Percentiles rank a stretch among this genome's conserved stretches.
Evolutionary conservation across 768 basidiomycete genomes (phyloP).

Genomic region (Boletus sp.): DNA sequence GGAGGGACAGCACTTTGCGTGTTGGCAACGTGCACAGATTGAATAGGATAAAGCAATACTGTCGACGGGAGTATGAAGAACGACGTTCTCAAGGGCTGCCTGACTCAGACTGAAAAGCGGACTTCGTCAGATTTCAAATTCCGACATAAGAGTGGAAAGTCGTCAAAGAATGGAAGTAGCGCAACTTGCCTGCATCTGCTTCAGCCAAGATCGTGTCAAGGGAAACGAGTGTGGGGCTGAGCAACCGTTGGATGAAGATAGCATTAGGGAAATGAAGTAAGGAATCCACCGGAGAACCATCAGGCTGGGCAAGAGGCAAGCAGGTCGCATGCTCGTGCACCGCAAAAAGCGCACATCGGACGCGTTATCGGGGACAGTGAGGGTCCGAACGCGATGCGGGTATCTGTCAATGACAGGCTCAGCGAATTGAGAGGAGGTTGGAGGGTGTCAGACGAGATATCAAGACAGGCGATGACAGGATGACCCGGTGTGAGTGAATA

Average conservation of each 20-base stretch:
- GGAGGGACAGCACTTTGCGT: neutral
- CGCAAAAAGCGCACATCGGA: slow-evolving; percentile 6
- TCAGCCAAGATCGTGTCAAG: neutral
- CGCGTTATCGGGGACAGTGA: neutral
- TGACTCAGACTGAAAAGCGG: neutral
- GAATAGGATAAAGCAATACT: neutral
- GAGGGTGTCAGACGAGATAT: neutral
- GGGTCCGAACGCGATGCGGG: slow-evolving; percentile 4
- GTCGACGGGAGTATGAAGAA: neutral
- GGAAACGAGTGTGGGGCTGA: slow-evolving; percentile 9
- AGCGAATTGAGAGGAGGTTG: slow-evolving; percentile 2
- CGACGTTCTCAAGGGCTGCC: neutral
- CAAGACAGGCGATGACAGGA: neutral
- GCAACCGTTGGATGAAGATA: slow-evolving; percentile 8
- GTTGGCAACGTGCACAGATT: slow-evolving; percentile 8
- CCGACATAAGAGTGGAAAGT: neutral
- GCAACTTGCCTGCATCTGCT: neutral
- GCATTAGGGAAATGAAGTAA: neutral
- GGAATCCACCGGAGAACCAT: slow-evolving; percentile 4
- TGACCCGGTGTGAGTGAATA: slow-evolving; percentile 8
- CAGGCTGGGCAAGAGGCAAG: slow-evolving; percentile 8
- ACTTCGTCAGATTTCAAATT: slow-evolving; percentile 4
- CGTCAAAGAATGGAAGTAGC: slow-evolving; percentile 12
- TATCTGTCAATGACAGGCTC: slow-evolving; percentile 5
- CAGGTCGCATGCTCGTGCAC: slow-evolving; percentile 1